Conservation (phyloP, 768 basidiomycete genomes). For the Phallus indusiatus region DNA sequence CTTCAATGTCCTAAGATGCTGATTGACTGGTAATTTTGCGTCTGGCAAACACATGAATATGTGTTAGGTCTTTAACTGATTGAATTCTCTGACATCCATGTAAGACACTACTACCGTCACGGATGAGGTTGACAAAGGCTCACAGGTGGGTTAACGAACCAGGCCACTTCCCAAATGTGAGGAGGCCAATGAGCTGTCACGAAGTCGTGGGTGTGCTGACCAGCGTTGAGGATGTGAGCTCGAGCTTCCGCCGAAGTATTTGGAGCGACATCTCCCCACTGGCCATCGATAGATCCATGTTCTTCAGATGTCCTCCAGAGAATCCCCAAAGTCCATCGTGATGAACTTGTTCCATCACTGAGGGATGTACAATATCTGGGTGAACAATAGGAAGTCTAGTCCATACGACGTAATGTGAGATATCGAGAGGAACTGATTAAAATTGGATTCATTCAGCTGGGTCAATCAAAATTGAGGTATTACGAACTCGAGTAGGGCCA, state of each 20-base stretch:
- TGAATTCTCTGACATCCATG: slow-evolving; percentile 54
- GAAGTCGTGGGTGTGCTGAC: slow-evolving; percentile 51
- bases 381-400: slow-evolving; percentile 65
- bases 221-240: slow-evolving; percentile 25
- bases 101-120: slow-evolving; percentile 5
- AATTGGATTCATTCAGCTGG: not conserved
- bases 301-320: slow-evolving; percentile 52
- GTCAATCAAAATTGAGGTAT: not conserved
- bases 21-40: slow-evolving; percentile 27
- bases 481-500: slow-evolving; percentile 78
- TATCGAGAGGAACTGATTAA: slow-evolving; percentile 48
- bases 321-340: slow-evolving; percentile 82
- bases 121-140: slow-evolving; percentile 18
- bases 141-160: slow-evolving; percentile 87
- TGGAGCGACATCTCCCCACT: slow-evolving; percentile 4
- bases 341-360: slow-evolving; percentile 33
- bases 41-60: slow-evolving; percentile 80
- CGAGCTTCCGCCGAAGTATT: slow-evolving; percentile 14
- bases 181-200: slow-evolving; percentile 61
- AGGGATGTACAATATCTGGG: slow-evolving; percentile 22
- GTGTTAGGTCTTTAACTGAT: slow-evolving; percentile 71
- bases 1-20: not conserved
- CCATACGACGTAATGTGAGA: slow-evolving; percentile 76
- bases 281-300: slow-evolving; percentile 24
- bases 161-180: slow-evolving; percentile 77